Evolutionary conservation across 352 stramenopile genomes (phyloP).

Genomic region (Globisporangium spinosum): DNA sequence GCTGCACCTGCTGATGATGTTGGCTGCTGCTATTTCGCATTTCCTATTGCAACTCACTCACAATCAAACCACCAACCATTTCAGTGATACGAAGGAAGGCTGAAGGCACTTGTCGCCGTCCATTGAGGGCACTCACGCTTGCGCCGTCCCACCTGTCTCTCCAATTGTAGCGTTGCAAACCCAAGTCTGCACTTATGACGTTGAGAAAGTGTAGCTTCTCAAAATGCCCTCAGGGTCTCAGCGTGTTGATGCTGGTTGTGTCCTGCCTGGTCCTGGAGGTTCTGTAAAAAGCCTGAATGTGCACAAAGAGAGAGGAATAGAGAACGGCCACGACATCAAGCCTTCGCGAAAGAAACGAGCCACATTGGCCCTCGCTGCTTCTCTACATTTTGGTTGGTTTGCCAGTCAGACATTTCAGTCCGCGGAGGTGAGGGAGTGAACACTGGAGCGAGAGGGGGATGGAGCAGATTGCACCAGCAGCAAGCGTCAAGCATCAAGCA

Average conservation of each 20-base stretch:
- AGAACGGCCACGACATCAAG: not conserved
- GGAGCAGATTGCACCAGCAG: not conserved
- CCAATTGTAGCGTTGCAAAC: not conserved
- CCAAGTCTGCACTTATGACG: not conserved
- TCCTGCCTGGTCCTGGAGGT: not conserved
- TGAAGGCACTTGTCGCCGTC: not conserved
- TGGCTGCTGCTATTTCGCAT: not conserved
- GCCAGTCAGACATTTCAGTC: not conserved
- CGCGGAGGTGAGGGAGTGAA: not conserved
- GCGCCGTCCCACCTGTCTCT: not conserved
- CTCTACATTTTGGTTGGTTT: too few species aligned
- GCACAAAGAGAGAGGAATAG: not conserved
- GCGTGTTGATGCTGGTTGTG: too few species aligned
- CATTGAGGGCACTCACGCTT: not conserved
- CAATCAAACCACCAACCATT: not conserved
- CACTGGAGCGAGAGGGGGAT: not conserved
- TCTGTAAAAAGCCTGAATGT: not conserved
- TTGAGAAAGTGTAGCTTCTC: not conserved
- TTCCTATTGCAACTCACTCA: not conserved
- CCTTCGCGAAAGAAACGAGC: not conserved
- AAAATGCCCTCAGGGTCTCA: not conserved
- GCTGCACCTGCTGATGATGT: not conserved
- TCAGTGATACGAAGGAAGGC: not conserved
- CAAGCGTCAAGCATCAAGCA: too few species aligned
- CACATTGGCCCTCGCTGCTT: not conserved